phyloP scores from a whole-genome alignment of 108 stramenopile genomes.

The Parmales sp. region DNA sequence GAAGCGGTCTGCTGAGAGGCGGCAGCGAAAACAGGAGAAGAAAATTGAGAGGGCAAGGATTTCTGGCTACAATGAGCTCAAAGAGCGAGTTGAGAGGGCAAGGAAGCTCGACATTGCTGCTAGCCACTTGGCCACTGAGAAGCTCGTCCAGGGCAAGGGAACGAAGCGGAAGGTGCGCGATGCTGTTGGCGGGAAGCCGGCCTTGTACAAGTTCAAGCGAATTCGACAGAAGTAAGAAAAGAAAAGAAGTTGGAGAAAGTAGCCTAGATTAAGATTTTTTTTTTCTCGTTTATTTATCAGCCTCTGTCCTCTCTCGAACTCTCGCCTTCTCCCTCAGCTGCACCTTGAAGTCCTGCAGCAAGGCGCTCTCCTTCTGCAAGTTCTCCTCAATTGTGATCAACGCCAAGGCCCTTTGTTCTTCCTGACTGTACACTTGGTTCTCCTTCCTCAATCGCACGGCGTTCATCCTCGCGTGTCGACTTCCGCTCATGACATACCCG shows the following conservation, averaged over 20 bases:
- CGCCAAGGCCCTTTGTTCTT: slow-evolving; percentile 93
- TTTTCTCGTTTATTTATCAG: no score
- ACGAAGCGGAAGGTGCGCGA: slow-evolving; percentile 65
- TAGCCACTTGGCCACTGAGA: slow-evolving; percentile 68
- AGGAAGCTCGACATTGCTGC: slow-evolving; percentile 51
- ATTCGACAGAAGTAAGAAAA: slow-evolving; percentile 29
- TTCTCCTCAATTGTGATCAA: slow-evolving; percentile 93
- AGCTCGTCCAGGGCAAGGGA: slow-evolving; percentile 68
- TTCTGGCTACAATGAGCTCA: slow-evolving; percentile 71
- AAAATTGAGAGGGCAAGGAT: slow-evolving; percentile 51
- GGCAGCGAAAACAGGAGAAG: slow-evolving; percentile 32
- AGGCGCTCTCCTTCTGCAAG: slow-evolving; percentile 88
- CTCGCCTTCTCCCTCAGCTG: slow-evolving; percentile 75
- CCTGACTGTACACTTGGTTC: slow-evolving; percentile 96
- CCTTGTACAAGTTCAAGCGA: slow-evolving; percentile 45
- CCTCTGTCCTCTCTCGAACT: no score
- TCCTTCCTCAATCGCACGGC: slow-evolving; percentile 98
- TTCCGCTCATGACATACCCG: slow-evolving; percentile 95
- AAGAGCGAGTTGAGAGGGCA: slow-evolving; percentile 48
- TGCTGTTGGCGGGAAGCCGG: slow-evolving; percentile 27
- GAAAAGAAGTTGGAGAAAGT: not conserved
- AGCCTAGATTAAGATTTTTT: no score
- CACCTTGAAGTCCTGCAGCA: slow-evolving; percentile 80
- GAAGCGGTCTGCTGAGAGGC: slow-evolving; percentile 26
- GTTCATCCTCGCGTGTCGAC: slow-evolving; percentile 94